Percentiles rank a stretch among this genome's conserved stretches.
Conservation (phyloP, 1,139 yeast species). For the Suhomyces bribrorum region DNA sequence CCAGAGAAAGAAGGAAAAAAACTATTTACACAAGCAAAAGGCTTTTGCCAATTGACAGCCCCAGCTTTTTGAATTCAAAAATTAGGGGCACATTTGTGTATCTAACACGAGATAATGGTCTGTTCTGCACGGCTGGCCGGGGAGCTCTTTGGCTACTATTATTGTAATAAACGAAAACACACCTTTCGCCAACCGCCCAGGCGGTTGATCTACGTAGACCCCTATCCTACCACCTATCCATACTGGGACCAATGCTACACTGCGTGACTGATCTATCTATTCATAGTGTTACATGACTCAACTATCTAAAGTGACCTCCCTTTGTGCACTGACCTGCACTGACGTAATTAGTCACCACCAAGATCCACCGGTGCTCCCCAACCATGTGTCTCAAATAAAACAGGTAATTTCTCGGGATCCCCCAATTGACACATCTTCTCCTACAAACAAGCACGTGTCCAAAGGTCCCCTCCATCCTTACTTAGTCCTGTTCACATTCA, state of each 20-base stretch:
- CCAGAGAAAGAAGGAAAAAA: conserved; percentile 13
- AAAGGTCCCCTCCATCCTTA: not conserved
- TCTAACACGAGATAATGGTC: not conserved
- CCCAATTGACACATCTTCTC: too few relatives aligned
- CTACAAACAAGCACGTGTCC: too few relatives aligned
- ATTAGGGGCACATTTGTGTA: not conserved
- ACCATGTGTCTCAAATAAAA: not conserved
- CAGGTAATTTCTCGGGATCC: not conserved
- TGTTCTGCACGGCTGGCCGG: not conserved
- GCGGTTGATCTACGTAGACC: too few relatives aligned
- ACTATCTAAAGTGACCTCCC: not conserved
- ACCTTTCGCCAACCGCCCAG: too few relatives aligned
- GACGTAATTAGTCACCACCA: not conserved
- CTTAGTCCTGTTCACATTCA: not conserved
- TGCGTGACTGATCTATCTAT: too few relatives aligned
- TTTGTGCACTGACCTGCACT: not conserved
- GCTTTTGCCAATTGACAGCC: not conserved
- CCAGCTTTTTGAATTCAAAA: too few relatives aligned
- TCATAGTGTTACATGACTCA: too few relatives aligned
- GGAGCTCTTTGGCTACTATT: not conserved
- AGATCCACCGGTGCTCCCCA: not conserved
- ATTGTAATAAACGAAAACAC: not conserved
- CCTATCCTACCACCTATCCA: too few relatives aligned
- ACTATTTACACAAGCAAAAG: conserved; percentile 1
- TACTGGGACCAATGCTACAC: too few relatives aligned